Evolutionary conservation across 495 filamentous ascomycete species (phyloP).

Genomic region (Friedmanniomyces simplex): DNA sequence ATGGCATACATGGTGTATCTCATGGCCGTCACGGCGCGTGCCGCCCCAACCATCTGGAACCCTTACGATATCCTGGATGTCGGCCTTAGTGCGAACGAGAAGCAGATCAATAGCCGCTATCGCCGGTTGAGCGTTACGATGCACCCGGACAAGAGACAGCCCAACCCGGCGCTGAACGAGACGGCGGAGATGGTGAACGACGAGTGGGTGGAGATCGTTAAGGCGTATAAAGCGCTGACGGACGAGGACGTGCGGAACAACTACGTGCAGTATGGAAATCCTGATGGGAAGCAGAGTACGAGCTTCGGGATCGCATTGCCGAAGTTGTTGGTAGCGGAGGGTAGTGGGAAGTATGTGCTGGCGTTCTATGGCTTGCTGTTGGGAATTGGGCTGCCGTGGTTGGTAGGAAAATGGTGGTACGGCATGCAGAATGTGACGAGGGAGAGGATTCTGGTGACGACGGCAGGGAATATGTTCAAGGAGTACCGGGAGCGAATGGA

Average conservation of each 20-base stretch:
- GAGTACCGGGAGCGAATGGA: conserved; percentile 78
- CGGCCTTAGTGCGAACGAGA: conserved; percentile 75
- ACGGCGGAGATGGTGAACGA: conserved; percentile 77
- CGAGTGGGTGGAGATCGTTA: conserved; percentile 84
- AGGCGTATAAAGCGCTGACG: conserved; percentile 94
- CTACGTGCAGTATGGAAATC: conserved; percentile 88
- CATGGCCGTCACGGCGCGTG: conserved; percentile 67
- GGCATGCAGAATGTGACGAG: conserved; percentile 84
- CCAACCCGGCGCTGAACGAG: conserved; percentile 75
- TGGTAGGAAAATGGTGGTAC: conserved; percentile 98
- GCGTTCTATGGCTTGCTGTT: conserved; percentile 77
- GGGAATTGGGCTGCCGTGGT: conserved; percentile 81
- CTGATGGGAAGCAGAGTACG: conserved; percentile 94
- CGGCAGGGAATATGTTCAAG: conserved; percentile 83
- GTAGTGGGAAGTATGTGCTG: conserved; percentile 90
- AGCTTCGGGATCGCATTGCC: conserved; percentile 96
- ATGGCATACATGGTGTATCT: conserved; percentile 92
- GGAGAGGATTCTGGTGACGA: conserved; percentile 82
- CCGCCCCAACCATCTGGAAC: conserved; percentile 75
- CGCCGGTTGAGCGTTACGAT: conserved; percentile 72
- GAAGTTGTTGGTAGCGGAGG: conserved; percentile 82
- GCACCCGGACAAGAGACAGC: conserved; percentile 85
- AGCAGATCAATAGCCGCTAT: conserved; percentile 81
- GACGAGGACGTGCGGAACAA: conserved; percentile 97
- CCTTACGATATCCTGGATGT: conserved; percentile 89